phyloP scores from a whole-genome alignment of 352 stramenopile species.

The Globisporangium radiosum region DNA sequence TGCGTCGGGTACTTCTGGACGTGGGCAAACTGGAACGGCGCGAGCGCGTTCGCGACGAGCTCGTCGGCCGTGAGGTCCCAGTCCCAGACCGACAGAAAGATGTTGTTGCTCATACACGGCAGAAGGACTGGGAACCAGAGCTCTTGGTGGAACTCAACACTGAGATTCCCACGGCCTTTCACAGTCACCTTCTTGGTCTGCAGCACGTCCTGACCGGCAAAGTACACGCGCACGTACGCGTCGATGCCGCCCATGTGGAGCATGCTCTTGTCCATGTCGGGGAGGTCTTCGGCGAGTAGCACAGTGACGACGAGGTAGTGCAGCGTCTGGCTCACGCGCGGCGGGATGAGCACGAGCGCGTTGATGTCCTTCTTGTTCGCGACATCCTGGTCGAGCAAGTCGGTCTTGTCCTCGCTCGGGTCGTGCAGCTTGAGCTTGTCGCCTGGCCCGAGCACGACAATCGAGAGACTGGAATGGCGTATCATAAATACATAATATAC shows the following conservation, averaged over 20 bases:
- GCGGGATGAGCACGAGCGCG: slow-evolving; percentile 77
- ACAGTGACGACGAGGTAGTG: slow-evolving; percentile 78
- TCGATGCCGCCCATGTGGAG: slow-evolving; percentile 68
- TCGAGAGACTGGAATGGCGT: slow-evolving; percentile 44
- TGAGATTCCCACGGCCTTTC: slow-evolving; percentile 46
- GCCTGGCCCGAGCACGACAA: slow-evolving; percentile 79
- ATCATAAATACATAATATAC: not conserved
- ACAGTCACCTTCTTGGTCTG: slow-evolving; percentile 66
- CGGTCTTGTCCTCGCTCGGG: slow-evolving; percentile 29
- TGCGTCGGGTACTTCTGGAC: slow-evolving; percentile 54
- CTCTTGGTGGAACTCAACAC: slow-evolving; percentile 62
- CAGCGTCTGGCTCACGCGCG: slow-evolving; percentile 58
- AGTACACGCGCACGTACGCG: slow-evolving; percentile 72
- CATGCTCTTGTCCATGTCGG: slow-evolving; percentile 79
- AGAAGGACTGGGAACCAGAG: slow-evolving; percentile 84
- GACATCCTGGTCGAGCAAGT: slow-evolving; percentile 26
- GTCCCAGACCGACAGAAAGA: slow-evolving; percentile 85
- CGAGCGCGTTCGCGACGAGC: slow-evolving; percentile 60
- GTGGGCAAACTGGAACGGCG: slow-evolving; percentile 67
- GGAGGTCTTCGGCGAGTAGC: slow-evolving; percentile 69
- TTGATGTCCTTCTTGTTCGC: slow-evolving; percentile 61
- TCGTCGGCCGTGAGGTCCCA: slow-evolving; percentile 62
- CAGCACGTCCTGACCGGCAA: slow-evolving; percentile 59
- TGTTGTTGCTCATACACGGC: slow-evolving; percentile 75
- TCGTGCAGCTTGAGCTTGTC: slow-evolving; percentile 75